A percentile compares a stretch with the other conserved stretches of the same genome.
Evolutionary conservation across 345 rosid species (phyloP).

Genomic region (Aquilaria yunnanensis): DNA sequence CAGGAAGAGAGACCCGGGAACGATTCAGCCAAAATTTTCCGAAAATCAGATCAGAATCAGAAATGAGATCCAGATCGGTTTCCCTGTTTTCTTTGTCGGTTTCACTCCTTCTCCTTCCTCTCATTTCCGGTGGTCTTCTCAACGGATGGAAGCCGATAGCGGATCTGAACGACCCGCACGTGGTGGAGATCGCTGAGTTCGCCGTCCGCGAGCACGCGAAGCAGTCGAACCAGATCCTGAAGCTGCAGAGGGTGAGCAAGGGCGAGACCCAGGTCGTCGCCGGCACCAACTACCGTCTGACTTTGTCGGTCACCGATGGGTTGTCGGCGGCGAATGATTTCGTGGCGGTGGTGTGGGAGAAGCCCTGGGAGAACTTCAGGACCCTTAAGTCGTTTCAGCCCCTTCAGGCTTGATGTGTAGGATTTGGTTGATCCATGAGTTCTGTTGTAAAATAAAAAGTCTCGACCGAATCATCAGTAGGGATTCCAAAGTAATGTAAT

Average conservation of each 20-base stretch:
- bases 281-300: conserved; percentile 44
- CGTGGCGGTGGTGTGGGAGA: conserved; percentile 52
- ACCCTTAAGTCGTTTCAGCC: conserved; percentile 40
- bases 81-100: conserved; percentile 1
- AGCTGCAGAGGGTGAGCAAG: conserved; percentile 23
- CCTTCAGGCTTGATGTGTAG: neutral
- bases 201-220: conserved; percentile 40
- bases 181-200: conserved; percentile 39
- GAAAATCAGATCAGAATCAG: too few relatives aligned
- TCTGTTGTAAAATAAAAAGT: too few relatives aligned
- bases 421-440: neutral
- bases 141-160: conserved; percentile 55
- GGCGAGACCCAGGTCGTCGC: conserved; percentile 54
- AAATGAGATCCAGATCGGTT: neutral
- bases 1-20: too few relatives aligned
- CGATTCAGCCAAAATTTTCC: too few relatives aligned
- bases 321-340: conserved; percentile 7
- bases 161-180: conserved; percentile 31
- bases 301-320: conserved; percentile 17
- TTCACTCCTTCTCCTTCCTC: neutral
- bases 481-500: too few relatives aligned
- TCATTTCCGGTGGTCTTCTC: conserved; percentile 8
- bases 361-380: conserved; percentile 30
- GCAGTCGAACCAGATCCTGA: conserved; percentile 10
- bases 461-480: too few relatives aligned